Base-by-base conservation (phyloP, 1,284 basidiomycete genomes). In the Ustilago loliicola region DNA sequence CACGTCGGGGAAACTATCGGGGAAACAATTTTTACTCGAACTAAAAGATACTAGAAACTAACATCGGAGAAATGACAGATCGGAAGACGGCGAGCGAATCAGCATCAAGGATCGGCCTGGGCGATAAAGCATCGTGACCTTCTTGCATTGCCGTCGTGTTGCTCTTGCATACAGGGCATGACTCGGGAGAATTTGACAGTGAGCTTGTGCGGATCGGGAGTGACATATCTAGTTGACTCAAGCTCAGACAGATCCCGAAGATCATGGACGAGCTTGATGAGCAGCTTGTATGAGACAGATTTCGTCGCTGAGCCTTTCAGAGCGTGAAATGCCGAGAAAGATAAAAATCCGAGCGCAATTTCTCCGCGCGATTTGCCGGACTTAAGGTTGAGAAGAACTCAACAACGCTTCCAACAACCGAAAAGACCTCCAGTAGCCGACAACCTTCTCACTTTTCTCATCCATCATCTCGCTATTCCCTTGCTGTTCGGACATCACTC, bases 111-210 rank as follows among this genome's bases (percentile, higher is more conserved):
- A 40, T 40, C 48, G 58, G 56, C 17, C 21, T 42, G 15, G 42
- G 23, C 27, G 56, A 58, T 47, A 45, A 40, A 45, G 27, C 38
- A 40, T 15, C 25, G 9, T 19, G 19, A 50, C 48, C 45, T 32
- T 59, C 27, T 21, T 52, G 36, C 50, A 53, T 53, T 52, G 50
- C 59, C 59, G 50, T 47, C 9, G 32, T 55, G 53, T 13, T 19
- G 25, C 32, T 36, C 34, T 40, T 34, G 25, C 54, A 57, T 50
- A 30, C n/a, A 11, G 17, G 19, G 4, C 27, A 29, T 50, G 48
- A 50, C 48, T 50, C 48, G 19, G 15, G n/a, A 21, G 7, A 50
- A 17, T 15, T 50, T 50, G 17, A 27, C 25, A 27, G 25, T 29
- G 10, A n/a, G 15, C 23, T 27, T 9, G 23, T 25, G 6, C 7